Evolutionary conservation across 2,329 filamentous ascomycete species (phyloP), one percentile per base, ranked within the genome.

Genomic region (Macroventuria anomochaeta): DNA sequence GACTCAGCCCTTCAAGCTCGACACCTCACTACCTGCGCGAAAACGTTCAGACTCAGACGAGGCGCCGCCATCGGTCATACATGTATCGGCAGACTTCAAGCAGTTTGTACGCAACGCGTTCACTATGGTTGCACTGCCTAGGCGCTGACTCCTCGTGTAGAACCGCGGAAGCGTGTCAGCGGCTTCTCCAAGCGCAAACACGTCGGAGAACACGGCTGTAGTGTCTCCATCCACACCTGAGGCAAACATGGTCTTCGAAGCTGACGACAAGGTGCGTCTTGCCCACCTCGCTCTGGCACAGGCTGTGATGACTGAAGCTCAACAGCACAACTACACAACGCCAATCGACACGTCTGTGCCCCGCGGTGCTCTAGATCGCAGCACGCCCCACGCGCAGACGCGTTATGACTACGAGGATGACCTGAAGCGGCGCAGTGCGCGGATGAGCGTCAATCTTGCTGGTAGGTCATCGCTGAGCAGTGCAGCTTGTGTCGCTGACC

Each of bases 1-100:
- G 31, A 47, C 38, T 13, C 69, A 75, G 67, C 75, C 77, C 39
- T 70, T 69, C 25, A 76, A 75, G 68, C 74, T 83, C 41, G 75
- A 82, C 57, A 84, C 80, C 7, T 64, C 72, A 25, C 61, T 80
- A 15, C 68, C 76, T 10, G 57, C 64, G 38, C 69, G 73, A 44
- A 58, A 69, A 23, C 72, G 76, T 67, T 88, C 72, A 78, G 86
- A 70, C 46, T 83, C 83, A 20, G 87, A 86, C 57, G 91, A 96
- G 61, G 91, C 93, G 62, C 88, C 91, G 20, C 83, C 91, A 46
- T 97, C 93, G 1, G 93, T 96, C 48, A 96, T 97, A 63, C 93
- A 96, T 79, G 91, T 90, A 13, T 92, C 93, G 0, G 83, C 91
- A 60, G 90, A 88, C 57, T 97, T 95, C 74, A 83, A 85, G 50